A percentile compares a stretch with the other conserved stretches of the same genome.
Evolutionary conservation across 768 basidiomycete species (phyloP).

Genomic region (Suillus placidus): DNA sequence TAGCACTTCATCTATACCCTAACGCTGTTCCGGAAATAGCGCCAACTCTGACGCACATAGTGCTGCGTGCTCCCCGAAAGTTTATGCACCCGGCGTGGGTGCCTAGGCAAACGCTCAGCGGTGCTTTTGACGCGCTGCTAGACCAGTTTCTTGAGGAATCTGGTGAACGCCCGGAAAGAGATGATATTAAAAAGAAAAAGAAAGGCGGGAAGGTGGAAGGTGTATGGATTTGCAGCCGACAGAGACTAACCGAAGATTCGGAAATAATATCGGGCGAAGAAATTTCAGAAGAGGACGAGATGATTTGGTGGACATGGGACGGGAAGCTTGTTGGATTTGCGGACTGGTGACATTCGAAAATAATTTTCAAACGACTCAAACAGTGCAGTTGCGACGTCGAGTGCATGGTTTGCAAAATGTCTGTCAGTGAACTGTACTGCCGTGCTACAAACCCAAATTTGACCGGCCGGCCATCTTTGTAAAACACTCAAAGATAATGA

Average conservation of each 20-base stretch:
- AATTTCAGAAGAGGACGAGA: slow-evolving; percentile 44
- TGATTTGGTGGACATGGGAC: slow-evolving; percentile 58
- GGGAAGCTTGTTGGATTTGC: slow-evolving; percentile 49
- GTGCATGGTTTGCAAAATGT: not conserved
- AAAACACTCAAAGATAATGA: not conserved
- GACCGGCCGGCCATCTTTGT: not conserved
- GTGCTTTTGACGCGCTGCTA: slow-evolving; percentile 40
- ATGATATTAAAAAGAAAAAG: slow-evolving; percentile 32
- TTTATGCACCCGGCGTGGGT: slow-evolving; percentile 51
- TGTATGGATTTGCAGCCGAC: slow-evolving; percentile 41
- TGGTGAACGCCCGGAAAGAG: slow-evolving; percentile 14
- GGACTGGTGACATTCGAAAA: slow-evolving; percentile 40
- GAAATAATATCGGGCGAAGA: slow-evolving; percentile 16
- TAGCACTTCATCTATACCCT: not conserved
- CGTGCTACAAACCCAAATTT: not conserved
- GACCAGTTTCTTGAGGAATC: slow-evolving; percentile 38
- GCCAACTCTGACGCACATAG: slow-evolving; percentile 50
- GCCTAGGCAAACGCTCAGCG: slow-evolving; percentile 45
- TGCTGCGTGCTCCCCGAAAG: slow-evolving; percentile 49
- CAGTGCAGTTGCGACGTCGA: not conserved
- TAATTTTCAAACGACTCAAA: not conserved
- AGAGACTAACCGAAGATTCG: slow-evolving; percentile 7
- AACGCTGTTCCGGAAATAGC: slow-evolving; percentile 28
- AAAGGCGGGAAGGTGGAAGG: slow-evolving; percentile 39
- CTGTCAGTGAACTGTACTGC: not conserved